Percentiles rank a stretch among this genome's conserved stretches.
Conservation (phyloP, 148 eudicot species). For the Polygonum maritimum region DNA sequence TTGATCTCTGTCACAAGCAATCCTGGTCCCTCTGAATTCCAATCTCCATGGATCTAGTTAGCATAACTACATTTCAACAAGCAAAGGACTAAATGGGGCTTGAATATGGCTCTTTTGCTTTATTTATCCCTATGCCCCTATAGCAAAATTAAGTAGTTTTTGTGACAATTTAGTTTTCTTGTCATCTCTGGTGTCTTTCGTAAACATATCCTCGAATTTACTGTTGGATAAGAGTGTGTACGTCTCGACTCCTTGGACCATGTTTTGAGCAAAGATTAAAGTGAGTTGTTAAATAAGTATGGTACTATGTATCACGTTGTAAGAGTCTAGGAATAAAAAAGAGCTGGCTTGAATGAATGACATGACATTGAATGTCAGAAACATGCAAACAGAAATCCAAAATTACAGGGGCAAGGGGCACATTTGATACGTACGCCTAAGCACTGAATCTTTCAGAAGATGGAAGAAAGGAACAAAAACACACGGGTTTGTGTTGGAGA, state of each 20-base stretch:
- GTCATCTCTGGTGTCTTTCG: too few relatives aligned
- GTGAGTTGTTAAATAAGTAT: too few relatives aligned
- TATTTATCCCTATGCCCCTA: too few relatives aligned
- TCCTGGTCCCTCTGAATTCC: not conserved
- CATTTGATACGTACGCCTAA: not conserved
- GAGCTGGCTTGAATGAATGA: not conserved
- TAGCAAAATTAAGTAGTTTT: too few relatives aligned
- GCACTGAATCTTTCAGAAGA: not conserved
- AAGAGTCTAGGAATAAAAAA: not conserved
- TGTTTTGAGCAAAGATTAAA: too few relatives aligned
- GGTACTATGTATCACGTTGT: not conserved
- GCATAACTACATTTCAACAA: not conserved
- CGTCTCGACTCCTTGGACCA: too few relatives aligned
- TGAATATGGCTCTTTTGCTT: too few relatives aligned
- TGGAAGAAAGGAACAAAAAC: not conserved
- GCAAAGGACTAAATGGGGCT: not conserved
- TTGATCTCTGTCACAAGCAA: not conserved
- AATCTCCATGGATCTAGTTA: not conserved
- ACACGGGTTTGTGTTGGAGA: not conserved
- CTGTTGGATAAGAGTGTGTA: too few relatives aligned
- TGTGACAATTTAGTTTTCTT: too few relatives aligned
- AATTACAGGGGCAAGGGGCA: not conserved
- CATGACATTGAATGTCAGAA: not conserved
- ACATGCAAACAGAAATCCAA: not conserved
- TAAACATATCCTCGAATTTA: too few relatives aligned